A percentile compares a stretch with the other conserved stretches of the same genome.
These are phyloP conservation scores for Parafenestella ontariensis DNA, from an alignment of 2,329 filamentous ascomycete species.

Conservation along the genomic window DNA sequence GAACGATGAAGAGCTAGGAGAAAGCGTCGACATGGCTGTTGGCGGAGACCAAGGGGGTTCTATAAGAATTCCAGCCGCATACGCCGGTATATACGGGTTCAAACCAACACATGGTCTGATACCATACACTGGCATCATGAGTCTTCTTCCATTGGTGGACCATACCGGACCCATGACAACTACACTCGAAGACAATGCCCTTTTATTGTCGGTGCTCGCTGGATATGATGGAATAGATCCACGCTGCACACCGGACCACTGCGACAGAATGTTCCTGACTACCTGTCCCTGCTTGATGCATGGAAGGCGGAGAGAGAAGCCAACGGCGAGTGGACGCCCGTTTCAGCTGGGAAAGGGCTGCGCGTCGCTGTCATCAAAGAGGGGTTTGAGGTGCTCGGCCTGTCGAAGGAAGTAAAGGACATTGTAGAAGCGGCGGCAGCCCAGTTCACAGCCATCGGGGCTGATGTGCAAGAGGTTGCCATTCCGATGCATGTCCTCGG, in stretches of 20 bases:
- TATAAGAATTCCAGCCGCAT: constrained; percentile 41
- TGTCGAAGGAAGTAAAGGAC: constrained; percentile 49
- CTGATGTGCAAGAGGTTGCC: constrained; percentile 54
- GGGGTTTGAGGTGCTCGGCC: constrained; percentile 48
- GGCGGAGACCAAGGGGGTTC: constrained; percentile 48
- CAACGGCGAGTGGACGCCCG: constrained; percentile 35
- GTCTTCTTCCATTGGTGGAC: constrained; percentile 54
- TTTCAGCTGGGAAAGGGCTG: constrained; percentile 48
- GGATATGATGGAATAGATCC: constrained; percentile 56
- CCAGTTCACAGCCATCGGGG: constrained; percentile 52
- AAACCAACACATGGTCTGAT: constrained; percentile 58
- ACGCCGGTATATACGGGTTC: constrained; percentile 40
- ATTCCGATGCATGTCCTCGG: constrained; percentile 58
- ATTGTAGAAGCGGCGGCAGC: constrained; percentile 48
- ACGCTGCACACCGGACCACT: constrained; percentile 53
- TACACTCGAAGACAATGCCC: constrained; percentile 51
- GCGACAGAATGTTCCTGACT: constrained; percentile 45
- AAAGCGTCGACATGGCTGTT: constrained; percentile 47
- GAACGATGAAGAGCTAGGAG: constrained; percentile 29
- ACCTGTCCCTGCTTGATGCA: constrained; percentile 33
- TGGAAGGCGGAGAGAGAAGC: constrained; percentile 34
- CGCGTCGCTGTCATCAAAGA: constrained; percentile 58
- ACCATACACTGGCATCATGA: constrained; percentile 54
- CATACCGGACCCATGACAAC: constrained; percentile 55
- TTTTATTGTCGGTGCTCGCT: constrained; percentile 51